These are phyloP conservation scores for Neoscytalidium dimidiatum DNA, from an alignment of 2,329 filamentous ascomycete genomes.

Conservation along the genomic window DNA sequence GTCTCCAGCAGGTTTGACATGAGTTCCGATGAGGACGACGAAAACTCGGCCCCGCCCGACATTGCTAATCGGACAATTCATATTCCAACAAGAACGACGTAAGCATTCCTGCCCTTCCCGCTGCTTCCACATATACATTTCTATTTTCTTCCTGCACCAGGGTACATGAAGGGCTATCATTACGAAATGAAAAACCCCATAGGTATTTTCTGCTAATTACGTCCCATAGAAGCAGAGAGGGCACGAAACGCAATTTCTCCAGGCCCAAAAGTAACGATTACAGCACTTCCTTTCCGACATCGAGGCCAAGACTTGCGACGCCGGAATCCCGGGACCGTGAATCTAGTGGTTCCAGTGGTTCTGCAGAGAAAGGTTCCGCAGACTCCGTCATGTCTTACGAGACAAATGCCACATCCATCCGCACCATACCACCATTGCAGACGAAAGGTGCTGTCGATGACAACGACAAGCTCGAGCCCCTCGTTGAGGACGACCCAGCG, in stretches of 20 bases:
- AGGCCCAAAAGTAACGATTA: slow-evolving; percentile 20
- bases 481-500: slow-evolving; percentile 55
- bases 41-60: background rate
- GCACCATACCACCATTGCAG: slow-evolving; percentile 45
- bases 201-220: background rate
- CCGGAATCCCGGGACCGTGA: slow-evolving; percentile 24
- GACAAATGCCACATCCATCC: slow-evolving; percentile 34
- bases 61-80: background rate
- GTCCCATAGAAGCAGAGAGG: background rate
- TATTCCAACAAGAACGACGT: slow-evolving; percentile 7
- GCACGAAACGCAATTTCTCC: slow-evolving; percentile 17
- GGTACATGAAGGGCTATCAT: background rate
- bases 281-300: slow-evolving; percentile 11
- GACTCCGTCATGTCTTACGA: slow-evolving; percentile 39
- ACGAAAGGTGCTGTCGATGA: slow-evolving; percentile 44
- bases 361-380: slow-evolving; percentile 30
- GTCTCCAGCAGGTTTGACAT: slow-evolving; percentile 12
- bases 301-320: slow-evolving; percentile 23
- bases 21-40: slow-evolving; percentile 9
- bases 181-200: background rate
- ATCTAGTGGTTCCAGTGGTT: background rate
- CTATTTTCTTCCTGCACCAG: background rate
- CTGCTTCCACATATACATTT: too few relatives aligned
- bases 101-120: background rate
- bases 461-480: slow-evolving; percentile 46